phyloP scores from a whole-genome alignment of 805 yeast species.

The Saturnispora sekii region DNA sequence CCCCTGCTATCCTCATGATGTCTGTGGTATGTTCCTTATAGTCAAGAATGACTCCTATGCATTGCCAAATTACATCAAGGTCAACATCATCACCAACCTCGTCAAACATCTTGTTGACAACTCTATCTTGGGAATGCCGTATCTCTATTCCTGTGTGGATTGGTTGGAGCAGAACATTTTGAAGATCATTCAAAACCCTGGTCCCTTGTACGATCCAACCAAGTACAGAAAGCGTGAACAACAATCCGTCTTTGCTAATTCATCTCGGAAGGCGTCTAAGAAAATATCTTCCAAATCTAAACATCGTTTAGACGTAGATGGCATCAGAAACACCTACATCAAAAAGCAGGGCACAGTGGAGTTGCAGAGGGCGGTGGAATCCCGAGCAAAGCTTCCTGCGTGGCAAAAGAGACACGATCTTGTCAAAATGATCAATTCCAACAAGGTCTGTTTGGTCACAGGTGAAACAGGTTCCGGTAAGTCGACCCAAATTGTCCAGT shows the following conservation, averaged over 20 bases:
- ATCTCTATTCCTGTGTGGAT: slow-evolving; percentile 58
- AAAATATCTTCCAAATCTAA: slow-evolving; percentile 13
- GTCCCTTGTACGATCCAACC: slow-evolving; percentile 40
- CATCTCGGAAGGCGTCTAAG: background rate
- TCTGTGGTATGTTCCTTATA: slow-evolving; percentile 60
- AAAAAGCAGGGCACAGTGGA: slow-evolving; percentile 10
- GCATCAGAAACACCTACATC: slow-evolving; percentile 28
- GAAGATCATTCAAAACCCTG: slow-evolving; percentile 60
- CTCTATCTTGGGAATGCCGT: slow-evolving; percentile 56
- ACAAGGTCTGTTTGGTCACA: slow-evolving; percentile 69
- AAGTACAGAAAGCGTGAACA: slow-evolving; percentile 3
- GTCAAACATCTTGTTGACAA: slow-evolving; percentile 33
- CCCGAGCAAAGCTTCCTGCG: slow-evolving; percentile 66
- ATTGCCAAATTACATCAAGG: slow-evolving; percentile 61
- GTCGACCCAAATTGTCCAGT: slow-evolving; percentile 91
- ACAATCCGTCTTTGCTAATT: background rate
- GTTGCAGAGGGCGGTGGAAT: slow-evolving; percentile 27
- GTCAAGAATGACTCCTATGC: slow-evolving; percentile 35
- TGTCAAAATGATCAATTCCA: slow-evolving; percentile 42
- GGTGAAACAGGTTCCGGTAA: slow-evolving; percentile 99
- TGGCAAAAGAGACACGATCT: slow-evolving; percentile 59
- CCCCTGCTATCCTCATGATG: slow-evolving; percentile 46
- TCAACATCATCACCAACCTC: slow-evolving; percentile 42
- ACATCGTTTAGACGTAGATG: slow-evolving; percentile 23
- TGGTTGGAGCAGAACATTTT: slow-evolving; percentile 64